These are phyloP conservation scores for Talaromyces funiculosus DNA, from an alignment of 2,329 filamentous ascomycete genomes.

Conservation along the genomic window DNA sequence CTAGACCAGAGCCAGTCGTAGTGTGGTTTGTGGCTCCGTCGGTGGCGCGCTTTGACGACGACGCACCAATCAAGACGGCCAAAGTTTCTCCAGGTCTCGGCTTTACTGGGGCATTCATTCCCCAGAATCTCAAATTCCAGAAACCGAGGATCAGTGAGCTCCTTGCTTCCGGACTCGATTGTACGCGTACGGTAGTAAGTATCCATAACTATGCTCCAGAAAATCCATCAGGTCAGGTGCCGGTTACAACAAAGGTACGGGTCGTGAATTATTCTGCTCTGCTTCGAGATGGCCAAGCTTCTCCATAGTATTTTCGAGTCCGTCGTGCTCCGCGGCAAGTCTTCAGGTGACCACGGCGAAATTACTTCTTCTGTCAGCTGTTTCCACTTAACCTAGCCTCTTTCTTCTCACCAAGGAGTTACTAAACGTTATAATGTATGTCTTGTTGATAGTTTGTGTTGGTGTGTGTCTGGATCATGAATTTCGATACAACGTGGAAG, in stretches of 20 bases:
- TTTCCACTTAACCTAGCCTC: neutral
- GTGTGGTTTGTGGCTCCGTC: neutral
- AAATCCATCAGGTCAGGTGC: neutral
- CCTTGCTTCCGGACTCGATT: neutral
- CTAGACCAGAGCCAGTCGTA: neutral
- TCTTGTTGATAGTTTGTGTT: neutral
- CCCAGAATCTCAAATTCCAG: constrained; percentile 3
- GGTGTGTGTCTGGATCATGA: neutral
- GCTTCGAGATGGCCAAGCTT: neutral
- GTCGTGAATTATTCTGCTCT: neutral
- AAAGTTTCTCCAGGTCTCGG: neutral
- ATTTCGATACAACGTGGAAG: neutral
- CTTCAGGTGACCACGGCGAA: constrained; percentile 2
- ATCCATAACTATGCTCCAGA: neutral
- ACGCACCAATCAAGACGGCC: neutral
- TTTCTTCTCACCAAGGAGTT: neutral
- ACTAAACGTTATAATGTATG: neutral
- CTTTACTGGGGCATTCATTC: constrained; percentile 1
- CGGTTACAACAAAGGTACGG: neutral
- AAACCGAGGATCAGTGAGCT: neutral
- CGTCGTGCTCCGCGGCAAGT: neutral
- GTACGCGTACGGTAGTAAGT: too few relatives aligned
- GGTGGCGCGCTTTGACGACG: neutral
- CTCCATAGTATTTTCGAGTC: neutral
- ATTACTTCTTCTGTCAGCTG: neutral